Evolutionary conservation across 2,329 filamentous ascomycete species (phyloP).

Genomic region (Rasamsonia emersonii): DNA sequence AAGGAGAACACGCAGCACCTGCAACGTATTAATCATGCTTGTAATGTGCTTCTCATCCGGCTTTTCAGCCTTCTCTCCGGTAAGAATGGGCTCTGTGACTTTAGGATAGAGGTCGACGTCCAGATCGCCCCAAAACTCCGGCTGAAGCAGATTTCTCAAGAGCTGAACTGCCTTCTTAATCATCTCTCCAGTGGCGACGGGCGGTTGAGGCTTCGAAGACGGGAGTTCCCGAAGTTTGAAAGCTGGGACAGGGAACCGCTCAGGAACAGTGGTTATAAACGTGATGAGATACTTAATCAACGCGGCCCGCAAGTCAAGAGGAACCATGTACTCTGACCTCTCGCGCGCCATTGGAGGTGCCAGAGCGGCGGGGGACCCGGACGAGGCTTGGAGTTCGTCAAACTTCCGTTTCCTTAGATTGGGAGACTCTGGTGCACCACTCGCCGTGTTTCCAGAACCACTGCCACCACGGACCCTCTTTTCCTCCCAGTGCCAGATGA

Average conservation of each 20-base stretch:
- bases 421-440: conserved; percentile 57
- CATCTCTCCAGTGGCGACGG: conserved; percentile 61
- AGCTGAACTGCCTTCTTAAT: conserved; percentile 77
- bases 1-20: conserved; percentile 82
- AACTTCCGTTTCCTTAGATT: conserved; percentile 66
- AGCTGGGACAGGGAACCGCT: conserved; percentile 71
- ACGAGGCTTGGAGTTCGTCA: conserved; percentile 54
- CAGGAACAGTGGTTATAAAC: conserved; percentile 83
- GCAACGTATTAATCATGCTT: conserved; percentile 85
- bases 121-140: conserved; percentile 83
- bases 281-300: conserved; percentile 93
- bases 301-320: conserved; percentile 59
- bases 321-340: conserved; percentile 59
- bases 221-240: conserved; percentile 53
- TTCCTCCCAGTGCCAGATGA: conserved; percentile 92
- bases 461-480: conserved; percentile 57
- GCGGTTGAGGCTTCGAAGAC: conserved; percentile 39
- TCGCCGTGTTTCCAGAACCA: conserved; percentile 13
- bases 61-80: conserved; percentile 74
- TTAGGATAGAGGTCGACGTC: conserved; percentile 88
- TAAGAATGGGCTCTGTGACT: conserved; percentile 75
- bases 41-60: conserved; percentile 77
- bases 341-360: conserved; percentile 38
- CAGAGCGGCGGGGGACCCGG: conserved; percentile 45
- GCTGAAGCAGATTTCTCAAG: conserved; percentile 74